Base-by-base conservation (phyloP, 306 rosid species). In the Rosa chinensis region DNA sequence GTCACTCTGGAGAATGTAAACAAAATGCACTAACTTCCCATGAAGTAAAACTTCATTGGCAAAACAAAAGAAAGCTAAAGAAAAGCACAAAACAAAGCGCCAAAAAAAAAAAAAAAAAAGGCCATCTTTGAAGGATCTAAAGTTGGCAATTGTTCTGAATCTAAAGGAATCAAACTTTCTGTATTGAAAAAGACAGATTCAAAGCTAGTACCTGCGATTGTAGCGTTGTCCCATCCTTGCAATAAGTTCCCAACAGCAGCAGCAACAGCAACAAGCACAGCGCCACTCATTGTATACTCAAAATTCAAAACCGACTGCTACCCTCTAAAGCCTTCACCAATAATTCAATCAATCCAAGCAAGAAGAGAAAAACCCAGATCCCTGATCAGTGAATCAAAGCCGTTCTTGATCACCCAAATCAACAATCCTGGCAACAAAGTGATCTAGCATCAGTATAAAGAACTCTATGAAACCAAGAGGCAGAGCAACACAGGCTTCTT, bases 141-240 rank as follows among this genome's bases (percentile, higher is more conserved):
- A 58, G 49, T 12, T 40, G 43, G 70, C 37, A 10, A 61, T 42
- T 55, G 43, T 11, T 23, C 49, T 42, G 37, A 32, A 39, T 73
- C 78, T 11, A 75, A 71, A 71, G 13, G 39, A 28, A 82, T 73
- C 73, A 5, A 56, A 77, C 49, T 37, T 77, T 47, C 47, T 39
- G n/a, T 5, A 28, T 21, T 44, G 62, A 35, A 48, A n/a, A 39
- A 39, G 12, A 47, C 77, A 69, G 49, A 12, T 55, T 43, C 11
- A 52, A 70, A 62, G 62, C 42, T 18, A 28, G 52, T 75, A 93
- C 99, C 97, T 76, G 99, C 99, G 35, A 95, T 89, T 21, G 99
- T 92, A 18, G 99, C 94, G 88, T 91, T 95, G 82, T 95, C 99
- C 99, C 99, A 93, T 80, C 99, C 99, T 59, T 90, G 82, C 25